These are phyloP conservation scores for Cyanidiococcus yangmingshanensis DNA, from an alignment of 23 red algal species.

Conservation along the genomic window DNA sequence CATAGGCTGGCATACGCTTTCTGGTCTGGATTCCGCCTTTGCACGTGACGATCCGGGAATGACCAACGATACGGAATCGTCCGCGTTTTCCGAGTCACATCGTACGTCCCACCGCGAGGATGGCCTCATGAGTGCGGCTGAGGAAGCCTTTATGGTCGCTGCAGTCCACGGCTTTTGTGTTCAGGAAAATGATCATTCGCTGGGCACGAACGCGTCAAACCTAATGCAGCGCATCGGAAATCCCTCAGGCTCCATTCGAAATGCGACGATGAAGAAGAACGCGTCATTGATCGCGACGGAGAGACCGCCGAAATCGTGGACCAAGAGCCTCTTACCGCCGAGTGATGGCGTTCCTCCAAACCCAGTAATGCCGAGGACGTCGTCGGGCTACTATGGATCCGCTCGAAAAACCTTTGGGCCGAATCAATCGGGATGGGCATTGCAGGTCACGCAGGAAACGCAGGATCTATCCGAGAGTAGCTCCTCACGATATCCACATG, in stretches of 20 bases:
- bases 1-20: background rate
- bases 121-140: background rate
- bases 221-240: background rate
- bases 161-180: background rate
- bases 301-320: background rate
- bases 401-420: background rate
- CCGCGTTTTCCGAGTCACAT: background rate
- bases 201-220: background rate
- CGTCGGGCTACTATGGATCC: too few relatives aligned
- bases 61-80: background rate
- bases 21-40: background rate
- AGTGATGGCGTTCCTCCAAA: too few relatives aligned
- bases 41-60: background rate
- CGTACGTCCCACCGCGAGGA: background rate
- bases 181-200: background rate
- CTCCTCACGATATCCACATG: too few relatives aligned
- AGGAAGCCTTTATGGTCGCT: conserved; percentile 12
- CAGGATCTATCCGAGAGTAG: too few relatives aligned
- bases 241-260: background rate
- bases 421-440: background rate
- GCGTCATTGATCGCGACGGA: background rate
- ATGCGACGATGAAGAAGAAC: background rate
- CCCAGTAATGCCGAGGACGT: too few relatives aligned
- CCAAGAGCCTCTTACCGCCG: background rate
- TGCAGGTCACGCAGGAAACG: background rate